These are phyloP conservation scores for Colletotrichum cordylinicola DNA, from an alignment of 2,329 filamentous ascomycete species.

Conservation along the genomic window DNA sequence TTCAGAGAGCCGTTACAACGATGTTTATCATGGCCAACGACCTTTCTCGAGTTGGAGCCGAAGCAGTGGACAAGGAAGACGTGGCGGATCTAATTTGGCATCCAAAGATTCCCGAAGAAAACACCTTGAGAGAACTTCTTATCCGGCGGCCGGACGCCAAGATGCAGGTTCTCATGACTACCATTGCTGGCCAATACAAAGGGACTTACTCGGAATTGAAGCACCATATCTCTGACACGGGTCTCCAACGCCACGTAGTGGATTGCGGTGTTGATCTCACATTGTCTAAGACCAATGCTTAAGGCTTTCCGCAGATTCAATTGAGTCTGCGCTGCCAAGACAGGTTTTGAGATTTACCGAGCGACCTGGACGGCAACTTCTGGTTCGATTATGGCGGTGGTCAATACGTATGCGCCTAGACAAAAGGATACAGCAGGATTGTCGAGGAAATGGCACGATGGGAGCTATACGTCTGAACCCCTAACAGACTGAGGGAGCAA, in stretches of 20 bases:
- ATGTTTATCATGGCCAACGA: conserved; percentile 34
- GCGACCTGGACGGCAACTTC: background rate
- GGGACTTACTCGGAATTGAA: background rate
- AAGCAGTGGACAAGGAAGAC: conserved; percentile 6
- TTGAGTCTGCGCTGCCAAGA: background rate
- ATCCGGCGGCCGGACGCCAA: conserved; percentile 34
- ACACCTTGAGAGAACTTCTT: conserved; percentile 38
- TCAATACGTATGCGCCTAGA: background rate
- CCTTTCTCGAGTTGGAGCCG: conserved; percentile 28
- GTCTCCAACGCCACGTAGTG: background rate
- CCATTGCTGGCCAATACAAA: conserved; percentile 37
- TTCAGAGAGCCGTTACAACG: conserved; percentile 21
- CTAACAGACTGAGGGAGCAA: background rate
- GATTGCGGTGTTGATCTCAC: background rate
- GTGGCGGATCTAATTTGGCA: conserved; percentile 46
- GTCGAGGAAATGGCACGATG: background rate
- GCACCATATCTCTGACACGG: background rate
- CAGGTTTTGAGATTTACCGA: background rate
- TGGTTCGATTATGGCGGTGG: background rate
- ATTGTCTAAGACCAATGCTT: background rate
- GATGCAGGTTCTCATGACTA: conserved; percentile 42
- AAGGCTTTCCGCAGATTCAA: background rate
- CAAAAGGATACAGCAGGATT: background rate
- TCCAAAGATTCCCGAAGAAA: conserved; percentile 39
- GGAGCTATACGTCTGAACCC: background rate